Evolutionary conservation across 2,329 filamentous ascomycete genomes (phyloP), one percentile per base, ranked within the genome.

Genomic region (Calonectria hawksworthii): DNA sequence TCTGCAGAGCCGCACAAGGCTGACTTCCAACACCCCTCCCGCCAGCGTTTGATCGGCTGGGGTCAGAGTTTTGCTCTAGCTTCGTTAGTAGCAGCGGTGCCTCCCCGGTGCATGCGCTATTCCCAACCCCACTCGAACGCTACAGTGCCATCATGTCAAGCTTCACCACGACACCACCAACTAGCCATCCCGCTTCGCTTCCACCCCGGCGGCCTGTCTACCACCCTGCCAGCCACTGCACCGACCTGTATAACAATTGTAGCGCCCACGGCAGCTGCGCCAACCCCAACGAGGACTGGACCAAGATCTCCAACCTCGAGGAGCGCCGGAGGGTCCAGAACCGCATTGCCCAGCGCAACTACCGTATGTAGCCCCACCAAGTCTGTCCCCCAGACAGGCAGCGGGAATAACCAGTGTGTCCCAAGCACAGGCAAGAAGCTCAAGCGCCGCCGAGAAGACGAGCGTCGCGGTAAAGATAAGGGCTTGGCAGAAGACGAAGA

Each of bases 241-340:
- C n/a, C 10, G n/a, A 47, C n/a, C 18, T 47, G 41, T 44, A n/a
- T 9, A 44, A 9, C 8, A 23, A 23, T n/a, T 47, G 95, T 88
- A 98, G 95, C 87, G 96, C 96, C 80, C 98, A 98, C 89, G 98
- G 95, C 87, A 94, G 94, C 82, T 98, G 95, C 77, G 96, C 96
- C 81, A 98, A 98, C 85, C 95, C 96, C 70, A 96, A 98, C 83
- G 96, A 99, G 88, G 96, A 99, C 88, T 99, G 96, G 96, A 98
- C 96, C 84, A 98, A 98, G 92, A 98, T 99, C 85, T 98, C 96
- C 72, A 96, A 99, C 86, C 93, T 99, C 74, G 96, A 96, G 66
- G 96, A 99, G 88, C 93, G 97, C 83, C 91, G 96, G 82, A 92
- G 96, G 84, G 98, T 98, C 88, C 96, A 99, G 87, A 99, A 99